Evolutionary conservation across 257 asterid genomes (phyloP).

Genomic region (Gentiana macrophylla): DNA sequence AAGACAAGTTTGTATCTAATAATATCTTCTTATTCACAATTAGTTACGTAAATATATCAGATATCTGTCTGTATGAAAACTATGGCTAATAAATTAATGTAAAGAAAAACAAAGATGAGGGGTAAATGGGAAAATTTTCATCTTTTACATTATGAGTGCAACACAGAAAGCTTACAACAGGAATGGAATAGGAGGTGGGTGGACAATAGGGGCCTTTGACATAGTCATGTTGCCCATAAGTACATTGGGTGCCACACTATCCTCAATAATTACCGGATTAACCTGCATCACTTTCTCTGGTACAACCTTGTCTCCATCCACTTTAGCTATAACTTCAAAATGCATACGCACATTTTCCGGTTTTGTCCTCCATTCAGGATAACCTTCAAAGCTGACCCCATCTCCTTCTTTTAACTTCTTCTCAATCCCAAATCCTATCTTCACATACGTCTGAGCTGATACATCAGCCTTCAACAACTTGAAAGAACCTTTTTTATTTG

Average conservation of each 20-base stretch:
- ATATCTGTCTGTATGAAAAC: neutral
- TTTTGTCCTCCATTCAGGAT: slow-evolving; percentile 83
- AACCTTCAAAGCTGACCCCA: slow-evolving; percentile 27
- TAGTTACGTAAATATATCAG: neutral
- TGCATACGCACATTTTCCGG: slow-evolving; percentile 62
- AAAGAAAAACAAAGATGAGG: neutral
- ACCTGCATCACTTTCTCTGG: slow-evolving; percentile 80
- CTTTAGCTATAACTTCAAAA: slow-evolving; percentile 89
- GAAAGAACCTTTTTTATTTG: slow-evolving; percentile 57
- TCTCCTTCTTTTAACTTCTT: slow-evolving; percentile 52
- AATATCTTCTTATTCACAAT: slow-evolving; percentile 3
- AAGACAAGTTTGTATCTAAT: neutral
- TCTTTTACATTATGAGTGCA: slow-evolving; percentile 19
- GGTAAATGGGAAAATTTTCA: neutral
- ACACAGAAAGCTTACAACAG: slow-evolving; percentile 28
- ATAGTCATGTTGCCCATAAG: slow-evolving; percentile 42
- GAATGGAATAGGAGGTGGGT: slow-evolving; percentile 59
- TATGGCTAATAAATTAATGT: neutral
- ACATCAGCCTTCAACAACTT: slow-evolving; percentile 82
- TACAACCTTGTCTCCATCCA: slow-evolving; percentile 79
- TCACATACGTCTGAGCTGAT: slow-evolving; percentile 73
- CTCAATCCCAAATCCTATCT: slow-evolving; percentile 83
- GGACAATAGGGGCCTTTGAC: slow-evolving; percentile 51
- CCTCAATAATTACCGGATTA: slow-evolving; percentile 56
- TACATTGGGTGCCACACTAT: slow-evolving; percentile 36